A percentile compares a stretch with the other conserved stretches of the same genome.
These are phyloP conservation scores for Monilinia fructigena DNA, from an alignment of 2,329 filamentous ascomycete genomes.

Conservation along the genomic window DNA sequence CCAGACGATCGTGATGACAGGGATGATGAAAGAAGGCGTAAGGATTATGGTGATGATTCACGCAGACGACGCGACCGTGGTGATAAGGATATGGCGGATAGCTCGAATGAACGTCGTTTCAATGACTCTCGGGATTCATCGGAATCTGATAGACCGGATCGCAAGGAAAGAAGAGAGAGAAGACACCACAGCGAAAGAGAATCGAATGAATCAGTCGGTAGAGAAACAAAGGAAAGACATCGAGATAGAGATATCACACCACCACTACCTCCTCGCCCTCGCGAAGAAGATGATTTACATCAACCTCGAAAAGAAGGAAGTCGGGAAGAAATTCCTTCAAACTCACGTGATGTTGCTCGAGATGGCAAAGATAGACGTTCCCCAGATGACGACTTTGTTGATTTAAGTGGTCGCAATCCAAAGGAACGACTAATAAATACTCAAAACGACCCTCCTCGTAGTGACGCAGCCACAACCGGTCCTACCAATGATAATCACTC, in stretches of 20 bases:
- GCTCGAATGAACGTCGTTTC: constrained; percentile 31
- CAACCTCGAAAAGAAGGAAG: constrained; percentile 11
- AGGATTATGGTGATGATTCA: constrained; percentile 37
- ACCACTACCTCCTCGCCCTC: constrained; percentile 18
- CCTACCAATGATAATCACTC: constrained; percentile 31
- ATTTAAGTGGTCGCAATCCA: constrained; percentile 45
- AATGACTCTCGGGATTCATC: constrained; percentile 23
- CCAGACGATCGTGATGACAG: constrained; percentile 36
- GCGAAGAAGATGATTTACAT: constrained; percentile 16
- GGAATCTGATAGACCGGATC: constrained; percentile 23
- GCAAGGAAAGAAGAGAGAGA: constrained; percentile 34
- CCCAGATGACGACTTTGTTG: constrained; percentile 26
- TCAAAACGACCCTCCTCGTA: constrained; percentile 33
- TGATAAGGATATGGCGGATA: constrained; percentile 31
- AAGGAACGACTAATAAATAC: constrained; percentile 48
- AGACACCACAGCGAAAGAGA: constrained; percentile 31
- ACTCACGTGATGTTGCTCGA: constrained; percentile 15
- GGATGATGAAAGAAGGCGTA: constrained; percentile 32
- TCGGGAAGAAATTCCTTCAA: constrained; percentile 9
- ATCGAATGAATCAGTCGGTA: constrained; percentile 29
- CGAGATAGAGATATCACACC: constrained; percentile 28
- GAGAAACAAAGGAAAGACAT: constrained; percentile 33
- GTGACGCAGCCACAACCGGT: constrained; percentile 25
- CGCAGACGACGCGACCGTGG: constrained; percentile 34
- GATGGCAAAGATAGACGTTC: constrained; percentile 25